phyloP scores from a whole-genome alignment of 306 rosid genomes.

The Inga leiocalycina region DNA sequence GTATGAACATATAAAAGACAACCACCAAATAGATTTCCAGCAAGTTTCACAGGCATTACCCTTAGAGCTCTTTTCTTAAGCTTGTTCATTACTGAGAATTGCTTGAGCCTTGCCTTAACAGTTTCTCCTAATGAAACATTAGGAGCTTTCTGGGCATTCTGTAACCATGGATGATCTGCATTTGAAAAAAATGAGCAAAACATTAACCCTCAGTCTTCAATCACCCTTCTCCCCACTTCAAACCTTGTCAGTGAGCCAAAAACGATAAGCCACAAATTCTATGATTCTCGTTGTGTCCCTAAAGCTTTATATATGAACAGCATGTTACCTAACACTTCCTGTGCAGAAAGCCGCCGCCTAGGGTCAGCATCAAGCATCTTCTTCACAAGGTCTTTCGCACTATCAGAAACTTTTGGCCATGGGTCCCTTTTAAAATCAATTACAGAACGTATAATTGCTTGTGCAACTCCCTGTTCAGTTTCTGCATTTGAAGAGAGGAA shows the following conservation, averaged over 20 bases:
- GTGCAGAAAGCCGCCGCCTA: constrained; percentile 72
- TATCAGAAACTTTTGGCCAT: constrained; percentile 94
- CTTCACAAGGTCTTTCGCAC: constrained; percentile 91
- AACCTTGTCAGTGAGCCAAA: background rate
- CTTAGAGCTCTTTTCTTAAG: constrained; percentile 93
- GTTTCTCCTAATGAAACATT: constrained; percentile 90
- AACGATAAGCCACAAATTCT: background rate
- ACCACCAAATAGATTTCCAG: constrained; percentile 14
- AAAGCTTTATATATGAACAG: constrained; percentile 13
- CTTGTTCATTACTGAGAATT: constrained; percentile 94
- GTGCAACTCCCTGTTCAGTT: constrained; percentile 97
- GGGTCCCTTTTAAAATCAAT: constrained; percentile 91
- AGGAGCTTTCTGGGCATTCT: constrained; percentile 86
- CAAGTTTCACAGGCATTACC: constrained; percentile 55
- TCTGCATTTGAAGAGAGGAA: constrained; percentile 53
- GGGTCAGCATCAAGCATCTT: constrained; percentile 97
- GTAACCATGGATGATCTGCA: constrained; percentile 96
- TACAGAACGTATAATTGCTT: constrained; percentile 87
- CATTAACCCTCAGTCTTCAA: constrained; percentile 14
- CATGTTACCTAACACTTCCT: constrained; percentile 76
- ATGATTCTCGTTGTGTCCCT: constrained; percentile 7
- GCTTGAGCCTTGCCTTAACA: constrained; percentile 87
- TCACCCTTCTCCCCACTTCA: background rate
- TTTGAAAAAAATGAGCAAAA: constrained; percentile 24
- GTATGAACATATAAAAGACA: constrained; percentile 20